Base-by-base conservation (phyloP, 768 basidiomycete species). In the Postia placenta region DNA sequence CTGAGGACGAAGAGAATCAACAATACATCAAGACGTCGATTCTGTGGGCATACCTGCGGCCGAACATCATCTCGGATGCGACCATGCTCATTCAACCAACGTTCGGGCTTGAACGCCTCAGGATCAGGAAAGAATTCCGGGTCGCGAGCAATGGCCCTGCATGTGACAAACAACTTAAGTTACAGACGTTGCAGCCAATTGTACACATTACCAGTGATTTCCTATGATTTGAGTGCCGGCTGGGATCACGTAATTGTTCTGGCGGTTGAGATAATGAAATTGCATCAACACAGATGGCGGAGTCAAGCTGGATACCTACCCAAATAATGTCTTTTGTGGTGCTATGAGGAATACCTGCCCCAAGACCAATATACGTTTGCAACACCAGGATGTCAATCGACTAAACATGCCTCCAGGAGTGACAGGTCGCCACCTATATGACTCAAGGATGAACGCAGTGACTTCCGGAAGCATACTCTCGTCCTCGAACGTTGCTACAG, bases 291-390 rank as follows among this genome's bases (percentile, higher is more conserved):
- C n/a, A n/a, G n/a, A n/a, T n/a, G n/a, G n/a, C n/a, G n/a, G n/a
- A n/a, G n/a, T n/a, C n/a, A n/a, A n/a, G 15, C 17, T 24, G 12
- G 11, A 30, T 15, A 45, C 60, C 12, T 35, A 81, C 81, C 72
- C 80, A 87, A 20, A 77, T 60, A 25, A 88, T 75, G 44, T 87
- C 83, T 47, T 75, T 75, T 1, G 76, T 79, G 1, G 84, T 76
- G 38, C 76, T 74, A 54, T 88, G 85, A 2, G 81, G 71, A 52
- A 85, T 82, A 1, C 83, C 83, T 61, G 69, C n/a, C n/a, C n/a
- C n/a, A n/a, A n/a, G n/a, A n/a, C n/a, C n/a, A n/a, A n/a, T n/a
- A n/a, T n/a, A n/a, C n/a, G n/a, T n/a, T n/a, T n/a, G n/a, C n/a
- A n/a, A n/a, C n/a, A n/a, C n/a, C n/a, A n/a, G 30, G 15, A 33